phyloP scores from a whole-genome alignment of 2,329 filamentous ascomycete species.

The Nigrospora osmanthi region DNA sequence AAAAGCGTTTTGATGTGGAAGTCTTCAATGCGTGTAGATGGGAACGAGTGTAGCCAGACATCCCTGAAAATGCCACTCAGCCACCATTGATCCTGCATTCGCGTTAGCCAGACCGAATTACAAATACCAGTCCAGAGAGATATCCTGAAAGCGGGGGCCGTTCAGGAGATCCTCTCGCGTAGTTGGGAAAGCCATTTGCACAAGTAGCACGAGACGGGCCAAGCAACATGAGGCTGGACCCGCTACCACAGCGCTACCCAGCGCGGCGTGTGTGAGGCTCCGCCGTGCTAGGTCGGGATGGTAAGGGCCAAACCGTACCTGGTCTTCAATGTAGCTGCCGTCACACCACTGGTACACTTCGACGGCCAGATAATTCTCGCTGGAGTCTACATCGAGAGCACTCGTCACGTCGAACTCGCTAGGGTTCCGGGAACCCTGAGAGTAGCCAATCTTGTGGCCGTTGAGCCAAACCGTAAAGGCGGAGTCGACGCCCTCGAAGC shows the following conservation, averaged over 20 bases:
- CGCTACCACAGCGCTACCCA: not conserved
- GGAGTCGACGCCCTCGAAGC: conserved; percentile 69
- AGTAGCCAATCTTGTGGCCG: conserved; percentile 59
- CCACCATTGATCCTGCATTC: conserved; percentile 56
- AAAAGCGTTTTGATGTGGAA: conserved; percentile 48
- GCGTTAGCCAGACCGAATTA: no score
- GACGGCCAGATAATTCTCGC: conserved; percentile 52
- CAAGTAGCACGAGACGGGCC: not conserved
- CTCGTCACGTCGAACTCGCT: conserved; percentile 64
- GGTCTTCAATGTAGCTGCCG: conserved; percentile 65
- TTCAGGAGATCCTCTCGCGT: no score
- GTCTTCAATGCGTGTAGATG: conserved; percentile 45
- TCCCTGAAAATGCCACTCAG: conserved; percentile 62
- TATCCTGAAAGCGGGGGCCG: no score
- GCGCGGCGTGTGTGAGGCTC: not conserved
- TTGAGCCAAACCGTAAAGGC: conserved; percentile 68
- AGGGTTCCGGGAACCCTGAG: conserved; percentile 64
- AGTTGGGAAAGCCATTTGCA: no score
- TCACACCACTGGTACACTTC: conserved; percentile 67
- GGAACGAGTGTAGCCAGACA: conserved; percentile 57
- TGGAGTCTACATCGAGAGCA: conserved; percentile 30
- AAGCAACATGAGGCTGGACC: not conserved
- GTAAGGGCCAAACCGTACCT: conserved; percentile 17
- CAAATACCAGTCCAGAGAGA: no score
- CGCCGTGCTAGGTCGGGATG: no score